Base-by-base conservation (phyloP, 2,329 filamentous ascomycete genomes). In the Claviceps purpurea region DNA sequence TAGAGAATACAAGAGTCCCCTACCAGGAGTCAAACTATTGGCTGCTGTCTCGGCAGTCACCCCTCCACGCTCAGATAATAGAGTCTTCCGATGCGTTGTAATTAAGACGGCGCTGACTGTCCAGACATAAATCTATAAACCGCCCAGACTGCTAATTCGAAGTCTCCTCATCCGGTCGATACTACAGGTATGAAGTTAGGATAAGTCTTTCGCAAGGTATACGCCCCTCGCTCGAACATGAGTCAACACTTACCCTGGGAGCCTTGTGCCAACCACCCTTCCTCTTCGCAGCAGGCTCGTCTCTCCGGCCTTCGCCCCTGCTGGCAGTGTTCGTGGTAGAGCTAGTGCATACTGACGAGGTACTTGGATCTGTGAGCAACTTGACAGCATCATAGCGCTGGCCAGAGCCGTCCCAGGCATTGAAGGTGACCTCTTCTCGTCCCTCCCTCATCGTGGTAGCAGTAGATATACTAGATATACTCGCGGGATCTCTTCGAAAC, bases 401-500 rank as follows among this genome's bases (percentile, higher is more conserved):
- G 0, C 67, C 67, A 4, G 41, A 51, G 1, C 58, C 18, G 10
- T 65, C 64, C 65, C 65, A 69, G 2, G 63, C 64, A 30, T 66
- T 68, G 56, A 56, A 68, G 5, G 22, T 0, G 44, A 34, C 0
- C 8, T 54, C 52, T 10, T 54, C 51, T 26, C 53, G 50, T 2
- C 51, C 52, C 26, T 58, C 55, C 1, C 60, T 59, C 10, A 62
- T 14, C 1, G 64, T 66, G 0, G 62, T 65, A 6, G 65, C 65
- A 1, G 64, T 67, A 3, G 64, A 66, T 4, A 64, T 49, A 20
- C 58, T 67, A 3, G 64, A 66, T 4, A 64, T 49, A 20, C 58
- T 64, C 2, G 44, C 30, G 1, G 52, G 3, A 26, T 22, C 39
- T n/a, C 5, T 26, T 11, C 13, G 39, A 10, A 50, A 50, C 20